These are phyloP conservation scores for Cyathus striatus DNA, from an alignment of 768 basidiomycete species.

Conservation along the genomic window DNA sequence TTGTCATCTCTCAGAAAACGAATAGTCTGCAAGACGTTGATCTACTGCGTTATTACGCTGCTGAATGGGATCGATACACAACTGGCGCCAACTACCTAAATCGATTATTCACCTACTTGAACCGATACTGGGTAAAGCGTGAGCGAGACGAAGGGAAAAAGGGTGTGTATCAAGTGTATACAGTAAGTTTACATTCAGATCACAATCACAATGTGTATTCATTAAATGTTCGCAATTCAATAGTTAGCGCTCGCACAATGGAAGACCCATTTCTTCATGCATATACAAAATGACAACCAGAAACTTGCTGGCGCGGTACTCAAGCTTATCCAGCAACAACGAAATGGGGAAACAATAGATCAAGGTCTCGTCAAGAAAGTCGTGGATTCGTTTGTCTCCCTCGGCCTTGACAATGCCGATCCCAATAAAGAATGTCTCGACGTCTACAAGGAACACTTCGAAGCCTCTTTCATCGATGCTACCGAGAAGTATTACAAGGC, in stretches of 20 bases:
- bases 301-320: constrained; percentile 87
- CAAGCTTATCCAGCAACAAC: constrained; percentile 85
- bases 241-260: constrained; percentile 95
- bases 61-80: constrained; percentile 95
- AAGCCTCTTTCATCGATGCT: constrained; percentile 79
- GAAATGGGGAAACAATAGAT: constrained; percentile 94
- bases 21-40: constrained; percentile 82
- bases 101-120: constrained; percentile 94
- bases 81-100: constrained; percentile 97
- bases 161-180: constrained; percentile 93
- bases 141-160: constrained; percentile 98
- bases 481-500: constrained; percentile 92
- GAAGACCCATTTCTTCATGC: constrained; percentile 87
- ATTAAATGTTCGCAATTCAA: constrained; percentile 5
- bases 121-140: constrained; percentile 98
- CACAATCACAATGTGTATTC: not conserved
- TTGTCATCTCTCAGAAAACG: constrained; percentile 53
- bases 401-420: constrained; percentile 89
- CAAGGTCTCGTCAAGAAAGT: constrained; percentile 96
- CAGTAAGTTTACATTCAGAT: constrained; percentile 52
- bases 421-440: constrained; percentile 93
- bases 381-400: constrained; percentile 95
- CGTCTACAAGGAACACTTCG: constrained; percentile 92
- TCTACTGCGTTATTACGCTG: constrained; percentile 88
- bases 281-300: constrained; percentile 72